Percentiles rank a stretch among this genome's conserved stretches.
Conservation (phyloP, 208 protist genomes). For the Leishmania aethiopica region DNA sequence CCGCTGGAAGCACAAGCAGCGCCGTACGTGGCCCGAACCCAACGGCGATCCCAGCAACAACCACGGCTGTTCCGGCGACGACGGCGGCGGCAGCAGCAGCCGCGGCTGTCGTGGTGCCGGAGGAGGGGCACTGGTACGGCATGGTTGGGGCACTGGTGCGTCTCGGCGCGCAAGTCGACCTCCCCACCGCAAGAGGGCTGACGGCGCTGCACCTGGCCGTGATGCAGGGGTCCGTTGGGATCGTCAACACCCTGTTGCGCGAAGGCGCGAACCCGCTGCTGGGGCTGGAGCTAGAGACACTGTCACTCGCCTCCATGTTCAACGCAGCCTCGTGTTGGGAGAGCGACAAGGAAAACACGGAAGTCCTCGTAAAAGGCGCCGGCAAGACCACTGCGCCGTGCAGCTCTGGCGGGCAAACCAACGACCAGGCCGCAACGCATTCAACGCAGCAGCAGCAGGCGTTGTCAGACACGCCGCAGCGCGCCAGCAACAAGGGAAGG, state of each 20-base stretch:
- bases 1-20: neutral
- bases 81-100: slow-evolving; percentile 4
- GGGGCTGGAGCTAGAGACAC: slow-evolving; percentile 21
- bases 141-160: slow-evolving; percentile 32
- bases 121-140: slow-evolving; percentile 27
- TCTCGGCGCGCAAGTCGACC: slow-evolving; percentile 40
- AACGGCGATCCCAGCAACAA: neutral
- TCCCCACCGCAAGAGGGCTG: slow-evolving; percentile 27
- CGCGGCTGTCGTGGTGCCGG: slow-evolving; percentile 12
- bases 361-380: neutral
- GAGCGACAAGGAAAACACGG: neutral
- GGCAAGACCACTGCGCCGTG: neutral
- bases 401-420: neutral
- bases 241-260: slow-evolving; percentile 43
- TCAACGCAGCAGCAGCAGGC: neutral
- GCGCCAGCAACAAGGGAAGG: neutral
- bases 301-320: slow-evolving; percentile 3
- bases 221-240: slow-evolving; percentile 28
- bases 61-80: neutral
- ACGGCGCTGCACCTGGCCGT: slow-evolving; percentile 55
- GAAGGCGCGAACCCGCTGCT: slow-evolving; percentile 39
- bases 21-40: neutral
- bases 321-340: slow-evolving; percentile 7
- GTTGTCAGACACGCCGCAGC: no score
- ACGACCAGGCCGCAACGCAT: neutral